Conservation (phyloP, 805 yeast species). For the Vanderwaltozyma verrucispora region DNA sequence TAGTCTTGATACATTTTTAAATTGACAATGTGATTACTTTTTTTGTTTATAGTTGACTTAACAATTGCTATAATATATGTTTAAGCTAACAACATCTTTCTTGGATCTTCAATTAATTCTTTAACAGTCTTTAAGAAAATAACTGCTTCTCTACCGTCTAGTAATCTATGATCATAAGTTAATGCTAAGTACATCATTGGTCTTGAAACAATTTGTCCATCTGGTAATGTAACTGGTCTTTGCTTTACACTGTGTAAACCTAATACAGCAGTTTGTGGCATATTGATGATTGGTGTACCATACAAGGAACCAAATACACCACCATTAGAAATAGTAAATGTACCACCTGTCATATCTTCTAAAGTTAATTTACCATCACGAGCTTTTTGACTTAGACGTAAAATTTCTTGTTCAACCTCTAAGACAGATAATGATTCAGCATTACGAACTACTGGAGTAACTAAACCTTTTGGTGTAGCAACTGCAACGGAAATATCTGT, state of each 20-base stretch:
- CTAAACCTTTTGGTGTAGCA: constrained; percentile 98
- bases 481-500: constrained; percentile 94
- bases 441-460: constrained; percentile 95
- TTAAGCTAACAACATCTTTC: constrained; percentile 76
- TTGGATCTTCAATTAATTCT: constrained; percentile 97
- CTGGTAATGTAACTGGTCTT: constrained; percentile 86
- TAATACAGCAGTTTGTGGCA: constrained; percentile 96
- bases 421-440: constrained; percentile 84
- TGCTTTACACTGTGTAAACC: constrained; percentile 97
- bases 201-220: constrained; percentile 92
- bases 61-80: too few relatives aligned
- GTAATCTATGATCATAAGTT: constrained; percentile 95
- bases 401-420: constrained; percentile 83
- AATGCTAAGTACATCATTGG: constrained; percentile 99
- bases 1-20: too few relatives aligned
- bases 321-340: constrained; percentile 97
- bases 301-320: constrained; percentile 97
- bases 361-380: constrained; percentile 93
- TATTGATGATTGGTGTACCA: constrained; percentile 97
- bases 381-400: constrained; percentile 77
- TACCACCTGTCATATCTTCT: constrained; percentile 99
- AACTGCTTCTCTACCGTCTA: constrained; percentile 98
- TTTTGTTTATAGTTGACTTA: too few relatives aligned
- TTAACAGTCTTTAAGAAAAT: constrained; percentile 92
- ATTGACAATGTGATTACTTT: too few relatives aligned